Evolutionary conservation across 192 early-diverging fungal species (phyloP), one percentile per base, ranked within the genome.

Genomic region (Umbelopsis isabellina): DNA sequence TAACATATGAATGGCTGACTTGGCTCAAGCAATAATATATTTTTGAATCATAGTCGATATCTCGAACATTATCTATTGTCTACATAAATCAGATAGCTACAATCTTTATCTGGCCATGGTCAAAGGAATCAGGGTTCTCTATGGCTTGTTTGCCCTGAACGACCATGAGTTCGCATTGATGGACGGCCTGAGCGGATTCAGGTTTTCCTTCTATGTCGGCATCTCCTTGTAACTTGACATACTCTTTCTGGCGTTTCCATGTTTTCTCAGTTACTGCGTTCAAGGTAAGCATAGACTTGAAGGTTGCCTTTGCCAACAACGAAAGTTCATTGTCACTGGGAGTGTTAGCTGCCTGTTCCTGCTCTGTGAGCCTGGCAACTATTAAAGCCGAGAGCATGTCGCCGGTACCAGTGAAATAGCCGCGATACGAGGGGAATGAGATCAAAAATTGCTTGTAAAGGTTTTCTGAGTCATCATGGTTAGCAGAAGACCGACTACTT

Each of bases 401-500:
- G 51, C 96, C 96, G 0, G 96, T 92, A n/a, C 96, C 96, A 1
- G 93, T 95, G 75, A 95, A 98, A 64, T 87, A 88, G 1, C 88
- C 93, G 2, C 80, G 68, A 33, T 92, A 88, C 11, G 87, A 86
- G 9, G 92, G 91, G 68, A 96, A 95, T 7, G 82, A 69, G 58
- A 98, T 93, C 7, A 75, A 70, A 73, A 93, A 93, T 47, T 83
- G 83, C 18, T 81, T 69, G 16, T 21, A 82, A 12, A 80, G 68
- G 16, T 18, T 30, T 23, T 73, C 35, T 21, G 15, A 27, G 23
- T 41, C 30, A 1, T 66, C 49, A 18, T 22, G 30, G 33, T 18
- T 18, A 61, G 10, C 5, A 41, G 37, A 9, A 41, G 5, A 10
- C 0, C 37, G 37, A 10, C 55, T 61, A 30, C 55, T 61, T 35